Evolutionary conservation across 2,329 filamentous ascomycete species (phyloP), one percentile per base, ranked within the genome.

Genomic region (Fusarium sp.): DNA sequence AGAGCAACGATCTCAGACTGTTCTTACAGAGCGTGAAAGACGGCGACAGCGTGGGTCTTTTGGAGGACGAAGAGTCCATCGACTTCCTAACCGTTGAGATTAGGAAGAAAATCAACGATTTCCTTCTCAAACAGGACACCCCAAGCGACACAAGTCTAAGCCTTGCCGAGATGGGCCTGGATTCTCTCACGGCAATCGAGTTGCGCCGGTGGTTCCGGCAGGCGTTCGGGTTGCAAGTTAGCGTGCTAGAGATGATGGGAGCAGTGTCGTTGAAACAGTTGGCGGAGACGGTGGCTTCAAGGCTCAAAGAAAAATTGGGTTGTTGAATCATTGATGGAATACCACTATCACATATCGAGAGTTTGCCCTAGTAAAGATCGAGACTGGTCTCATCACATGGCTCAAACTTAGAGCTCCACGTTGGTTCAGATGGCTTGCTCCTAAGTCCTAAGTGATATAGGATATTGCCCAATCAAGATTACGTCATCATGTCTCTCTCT

Each of bases 221-320:
- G 8, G 55, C 43, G 0, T 65, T 66, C 14, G 55, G 39, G 0
- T 17, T 65, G 15, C 60, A 68, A 2, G 46, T 68, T 1, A 67
- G 63, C 17, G 56, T 68, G 3, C 15, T 68, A 14, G 63, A 68
- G 15, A 67, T 68, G 60, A 38, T 67, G 15, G 60, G 63, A 2
- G 47, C 60, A 1, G 15, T 55, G 4, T 65, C 47, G 7, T 7
- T 67, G 11, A 38, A 10, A 2, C 47, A 60, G 3, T 38, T 68
- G 3, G 51, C 39, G 7, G 23, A 45, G 11, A 58, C 50, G 20
- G 62, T 65, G 9, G 46, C 36, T 14, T 15, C 9, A n/a, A 15
- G 32, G 32, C 8, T n/a, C 14, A 4, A 14, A 14, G 12, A 36
- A 15, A 36, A 36, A 12, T 9, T 9, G n/a, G n/a, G n/a, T n/a